These are phyloP conservation scores for Skeletonema tropicum DNA, from an alignment of 108 stramenopile genomes.

Conservation along the genomic window DNA sequence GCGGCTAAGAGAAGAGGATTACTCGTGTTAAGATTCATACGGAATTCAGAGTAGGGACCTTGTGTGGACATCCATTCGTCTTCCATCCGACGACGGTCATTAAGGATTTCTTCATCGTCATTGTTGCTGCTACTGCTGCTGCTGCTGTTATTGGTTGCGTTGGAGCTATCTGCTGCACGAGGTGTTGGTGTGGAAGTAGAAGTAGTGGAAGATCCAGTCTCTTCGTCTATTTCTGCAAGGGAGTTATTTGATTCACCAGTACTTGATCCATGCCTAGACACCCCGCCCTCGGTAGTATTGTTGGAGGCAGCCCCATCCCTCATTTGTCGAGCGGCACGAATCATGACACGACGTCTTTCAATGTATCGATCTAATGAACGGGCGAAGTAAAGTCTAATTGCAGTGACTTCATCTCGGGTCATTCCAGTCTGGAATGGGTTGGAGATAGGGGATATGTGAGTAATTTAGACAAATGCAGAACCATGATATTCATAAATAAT, in stretches of 20 bases:
- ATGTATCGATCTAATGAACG: slow-evolving; percentile 75
- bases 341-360: slow-evolving; percentile 35
- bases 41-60: slow-evolving; percentile 84
- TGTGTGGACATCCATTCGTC: slow-evolving; percentile 86
- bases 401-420: slow-evolving; percentile 65
- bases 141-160: not conserved
- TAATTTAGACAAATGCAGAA: not conserved
- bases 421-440: slow-evolving; percentile 42
- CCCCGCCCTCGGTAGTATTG: not conserved
- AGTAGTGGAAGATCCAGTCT: slow-evolving; percentile 41
- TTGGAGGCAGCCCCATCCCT: slow-evolving; percentile 4
- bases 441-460: not conserved
- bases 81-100: slow-evolving; percentile 60
- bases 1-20: slow-evolving; percentile 49
- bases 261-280: slow-evolving; percentile 10
- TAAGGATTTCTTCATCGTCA: slow-evolving; percentile 48
- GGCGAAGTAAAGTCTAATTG: slow-evolving; percentile 79
- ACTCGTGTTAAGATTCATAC: slow-evolving; percentile 78
- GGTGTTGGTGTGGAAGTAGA: slow-evolving; percentile 17
- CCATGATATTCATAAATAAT: not conserved
- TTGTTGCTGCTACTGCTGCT: not conserved
- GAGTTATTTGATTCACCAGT: slow-evolving; percentile 31
- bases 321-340: slow-evolving; percentile 22
- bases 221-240: too few relatives aligned
- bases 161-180: not conserved